Evolutionary conservation across 169 alveolate species (phyloP), one percentile per base, ranked within the genome.

Genomic region (Ichthyophthirius multifiliis): DNA sequence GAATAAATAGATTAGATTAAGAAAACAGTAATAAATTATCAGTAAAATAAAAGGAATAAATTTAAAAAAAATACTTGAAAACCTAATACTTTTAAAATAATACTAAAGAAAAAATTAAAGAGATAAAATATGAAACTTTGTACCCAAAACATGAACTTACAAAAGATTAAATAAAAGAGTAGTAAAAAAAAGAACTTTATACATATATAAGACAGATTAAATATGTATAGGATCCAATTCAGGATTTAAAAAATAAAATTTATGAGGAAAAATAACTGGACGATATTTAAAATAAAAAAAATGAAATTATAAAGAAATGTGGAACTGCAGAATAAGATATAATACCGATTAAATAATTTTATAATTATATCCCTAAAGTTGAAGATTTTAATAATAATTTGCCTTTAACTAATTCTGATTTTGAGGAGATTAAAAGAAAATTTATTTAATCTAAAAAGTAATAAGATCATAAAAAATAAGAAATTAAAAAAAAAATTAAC

Each of bases 51-150:
- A 67, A 67, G 41, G 77, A 67, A 5, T 18, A 67, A n/a, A 44
- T 67, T n/a, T 37, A 67, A 39, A 67, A 35, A 37, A 67, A 67
- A 67, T 67, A 67, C 41, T 39, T 67, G 12, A 34, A 30, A 10
- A 41, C 43, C 16, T n/a, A 67, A 39, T 67, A 35, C 46, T 37
- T 67, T 15, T 16, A 67, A 34, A 39, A 67, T 7, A 23, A 15
- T 3, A 39, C 62, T 67, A n/a, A 67, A 18, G 55, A 67, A 15
- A 62, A 67, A 3, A 67, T 67, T 0, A 67, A 34, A 15, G 18
- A 15, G n/a, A 23, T 18, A 39, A 67, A 20, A 35, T 39, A 67
- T 13, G 20, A 37, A 18, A 30, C 13, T 0, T 20, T 67, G 13
- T 67, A 67, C 27, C 48, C 48, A 12, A 31, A 34, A 15, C 16